Base-by-base conservation (phyloP, 176 grass and related monocot genomes). In the Chloris gayana region DNA sequence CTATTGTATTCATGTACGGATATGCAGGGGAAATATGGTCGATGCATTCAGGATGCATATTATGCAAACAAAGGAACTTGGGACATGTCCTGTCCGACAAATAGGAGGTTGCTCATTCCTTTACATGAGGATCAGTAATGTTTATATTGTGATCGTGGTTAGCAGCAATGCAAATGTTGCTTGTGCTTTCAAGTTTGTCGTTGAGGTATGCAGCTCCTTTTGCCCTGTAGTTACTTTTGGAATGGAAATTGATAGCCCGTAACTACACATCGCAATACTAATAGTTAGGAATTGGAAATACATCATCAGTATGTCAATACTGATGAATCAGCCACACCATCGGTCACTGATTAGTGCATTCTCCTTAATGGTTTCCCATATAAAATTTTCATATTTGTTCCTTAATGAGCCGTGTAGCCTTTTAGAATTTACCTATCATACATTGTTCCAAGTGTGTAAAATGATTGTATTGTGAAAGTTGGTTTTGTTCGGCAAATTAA, bases 41-140 rank as follows among this genome's bases (percentile, higher is more conserved):
- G 94, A 97, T 87, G 94, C 94, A 38, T 97, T 97, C 83, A 89
- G 94, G 80, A 97, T 88, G 80, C 94, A 97, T 83, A 97, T 97
- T 69, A 97, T 97, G 94, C 94, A 97, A 81, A 97, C 94, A 77
- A 97, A 97, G 79, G 94, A 97, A 83, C 84, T 97, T 66, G 93
- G 94, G 27, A 97, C 94, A 21, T 97, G 94, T 42, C 94, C 94
- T 71, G 91, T 97, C 76, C 87, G 94, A 21, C 94, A 93, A 82
- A 97, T 97, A 82, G 94, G 94, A 81, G 88, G 94, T 56, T 97
- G 94, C 62, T 93, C 94, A 34, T 97, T 97, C 84, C 90, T 97
- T 42, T 93, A 97, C 74, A 97, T 97, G 94, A 86, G 94, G 89
- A 97, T 97, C 51, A 97, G 91, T 75, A 97, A 97, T 85, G 93